Conservation (phyloP, 768 basidiomycete species). For the Xerocomus brunneocitrinus region DNA sequence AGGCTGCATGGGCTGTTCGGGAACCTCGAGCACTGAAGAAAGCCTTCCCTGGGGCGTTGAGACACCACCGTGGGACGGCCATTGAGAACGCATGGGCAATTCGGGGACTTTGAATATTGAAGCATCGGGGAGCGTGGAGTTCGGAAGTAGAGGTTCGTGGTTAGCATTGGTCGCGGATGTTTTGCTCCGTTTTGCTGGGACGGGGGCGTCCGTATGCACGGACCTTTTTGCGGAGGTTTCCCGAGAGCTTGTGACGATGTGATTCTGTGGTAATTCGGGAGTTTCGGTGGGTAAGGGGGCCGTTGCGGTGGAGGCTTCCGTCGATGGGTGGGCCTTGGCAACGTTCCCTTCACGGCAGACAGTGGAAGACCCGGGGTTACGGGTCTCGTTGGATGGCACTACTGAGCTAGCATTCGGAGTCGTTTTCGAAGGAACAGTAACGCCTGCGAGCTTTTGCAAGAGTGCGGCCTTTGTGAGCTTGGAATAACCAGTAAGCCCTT, state of each 20-base stretch:
- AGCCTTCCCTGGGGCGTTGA: background rate
- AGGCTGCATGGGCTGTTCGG: constrained; percentile 1
- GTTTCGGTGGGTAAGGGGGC: background rate
- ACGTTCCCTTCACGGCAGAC: too few species aligned
- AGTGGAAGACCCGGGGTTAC: too few species aligned
- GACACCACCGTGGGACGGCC: background rate
- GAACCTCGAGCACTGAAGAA: constrained; percentile 6
- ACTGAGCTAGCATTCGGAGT: background rate
- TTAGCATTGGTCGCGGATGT: background rate
- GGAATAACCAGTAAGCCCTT: constrained; percentile 57
- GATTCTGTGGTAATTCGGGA: background rate
- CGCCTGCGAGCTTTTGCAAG: constrained; percentile 40
- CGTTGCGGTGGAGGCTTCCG: background rate
- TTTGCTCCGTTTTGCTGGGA: constrained; percentile 13
- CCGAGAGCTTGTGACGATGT: background rate
- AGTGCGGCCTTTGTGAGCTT: constrained; percentile 59
- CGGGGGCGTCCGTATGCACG: constrained; percentile 18
- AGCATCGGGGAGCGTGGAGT: background rate
- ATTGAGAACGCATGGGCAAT: background rate
- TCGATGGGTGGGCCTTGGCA: background rate
- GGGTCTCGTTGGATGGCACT: background rate
- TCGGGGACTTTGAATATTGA: constrained; percentile 1
- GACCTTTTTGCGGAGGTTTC: constrained; percentile 13
- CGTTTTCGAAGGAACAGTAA: background rate
- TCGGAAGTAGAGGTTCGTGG: background rate